Evolutionary conservation across 202 grass and related monocot species (phyloP).

Genomic region (Brachypodium distachyon): DNA sequence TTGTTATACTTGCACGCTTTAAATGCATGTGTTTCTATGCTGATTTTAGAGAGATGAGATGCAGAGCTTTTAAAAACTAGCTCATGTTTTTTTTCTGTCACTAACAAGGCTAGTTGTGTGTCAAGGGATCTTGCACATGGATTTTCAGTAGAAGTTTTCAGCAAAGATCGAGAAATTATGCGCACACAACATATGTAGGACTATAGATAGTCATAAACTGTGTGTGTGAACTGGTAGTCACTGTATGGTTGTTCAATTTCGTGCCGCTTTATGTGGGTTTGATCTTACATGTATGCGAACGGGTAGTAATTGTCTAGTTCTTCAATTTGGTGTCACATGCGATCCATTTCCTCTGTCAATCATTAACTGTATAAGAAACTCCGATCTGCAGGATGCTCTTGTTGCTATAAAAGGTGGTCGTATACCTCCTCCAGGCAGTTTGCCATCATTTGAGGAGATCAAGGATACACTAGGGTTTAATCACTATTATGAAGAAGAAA

Average conservation of each 20-base stretch:
- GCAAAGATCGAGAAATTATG: not conserved
- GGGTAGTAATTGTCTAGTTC: not conserved
- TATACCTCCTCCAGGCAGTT: conserved; percentile 71
- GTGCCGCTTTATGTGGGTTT: not conserved
- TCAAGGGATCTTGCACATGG: not conserved
- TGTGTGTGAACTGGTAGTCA: not conserved
- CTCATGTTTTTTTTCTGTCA: not conserved
- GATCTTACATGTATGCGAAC: not conserved
- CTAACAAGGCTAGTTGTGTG: not conserved
- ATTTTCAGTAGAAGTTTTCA: not conserved
- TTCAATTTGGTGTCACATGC: not conserved
- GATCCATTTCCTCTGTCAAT: not conserved
- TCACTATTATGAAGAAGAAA: conserved; percentile 91
- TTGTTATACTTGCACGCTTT: not conserved
- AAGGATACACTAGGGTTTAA: conserved; percentile 88
- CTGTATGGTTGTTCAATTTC: not conserved
- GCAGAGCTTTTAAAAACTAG: not conserved
- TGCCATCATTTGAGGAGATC: conserved; percentile 96
- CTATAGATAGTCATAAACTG: not conserved
- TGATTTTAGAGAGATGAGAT: not conserved
- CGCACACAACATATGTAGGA: not conserved
- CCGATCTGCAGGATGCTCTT: conserved; percentile 68
- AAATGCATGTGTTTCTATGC: not conserved
- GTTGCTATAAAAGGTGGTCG: conserved; percentile 79
- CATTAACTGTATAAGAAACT: not conserved